These are phyloP conservation scores for Talaromyces stipitatus DNA, from an alignment of 495 filamentous ascomycete species.

Conservation along the genomic window DNA sequence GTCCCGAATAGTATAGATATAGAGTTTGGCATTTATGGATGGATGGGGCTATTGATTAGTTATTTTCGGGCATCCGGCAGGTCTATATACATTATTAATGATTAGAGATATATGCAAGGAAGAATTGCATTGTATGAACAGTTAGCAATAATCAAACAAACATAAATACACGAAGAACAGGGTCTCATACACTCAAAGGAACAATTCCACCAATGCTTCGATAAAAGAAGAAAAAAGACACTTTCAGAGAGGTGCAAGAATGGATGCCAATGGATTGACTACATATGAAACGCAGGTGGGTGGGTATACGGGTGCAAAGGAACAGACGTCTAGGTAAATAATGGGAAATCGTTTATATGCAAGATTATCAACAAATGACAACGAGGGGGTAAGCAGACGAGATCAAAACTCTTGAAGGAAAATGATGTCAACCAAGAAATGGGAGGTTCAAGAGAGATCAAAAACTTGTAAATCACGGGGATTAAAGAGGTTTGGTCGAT, in stretches of 20 bases:
- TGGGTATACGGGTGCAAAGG: constrained; percentile 16
- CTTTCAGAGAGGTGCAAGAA: background rate
- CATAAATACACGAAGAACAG: background rate
- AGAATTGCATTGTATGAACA: background rate
- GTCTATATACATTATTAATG: background rate
- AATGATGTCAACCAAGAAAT: background rate
- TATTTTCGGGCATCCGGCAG: background rate
- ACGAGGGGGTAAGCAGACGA: background rate
- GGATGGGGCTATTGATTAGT: background rate
- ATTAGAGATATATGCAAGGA: background rate
- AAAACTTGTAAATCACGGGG: background rate
- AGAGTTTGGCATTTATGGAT: background rate
- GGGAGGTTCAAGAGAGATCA: background rate
- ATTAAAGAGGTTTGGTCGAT: too few relatives aligned
- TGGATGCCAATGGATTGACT: background rate
- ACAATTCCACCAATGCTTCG: background rate
- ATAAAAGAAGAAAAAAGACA: background rate
- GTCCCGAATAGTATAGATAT: background rate
- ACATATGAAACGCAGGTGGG: background rate
- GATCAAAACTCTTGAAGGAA: background rate
- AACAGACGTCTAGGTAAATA: constrained; percentile 11
- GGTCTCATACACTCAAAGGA: background rate
- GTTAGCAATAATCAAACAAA: background rate
- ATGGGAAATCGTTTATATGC: constrained; percentile 4
- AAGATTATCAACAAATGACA: background rate